A percentile compares a stretch with the other conserved stretches of the same genome.
Conservation (phyloP, 2,329 filamentous ascomycete genomes). For the Colletotrichum sp. region DNA sequence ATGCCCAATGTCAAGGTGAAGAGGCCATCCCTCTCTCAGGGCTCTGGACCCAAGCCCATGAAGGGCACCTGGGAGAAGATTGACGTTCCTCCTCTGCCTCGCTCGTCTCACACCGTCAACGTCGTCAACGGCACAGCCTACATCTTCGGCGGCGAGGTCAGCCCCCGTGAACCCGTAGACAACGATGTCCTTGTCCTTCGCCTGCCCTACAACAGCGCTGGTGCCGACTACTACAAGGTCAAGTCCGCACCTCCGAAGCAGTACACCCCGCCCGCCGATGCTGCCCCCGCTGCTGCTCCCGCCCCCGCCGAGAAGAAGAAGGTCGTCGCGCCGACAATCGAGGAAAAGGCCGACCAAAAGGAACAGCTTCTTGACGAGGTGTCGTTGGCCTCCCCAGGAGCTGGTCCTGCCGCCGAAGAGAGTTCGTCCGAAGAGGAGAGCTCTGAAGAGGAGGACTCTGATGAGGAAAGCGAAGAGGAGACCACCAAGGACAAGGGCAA, state of each 20-base stretch:
- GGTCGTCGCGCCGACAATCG: constrained; percentile 21
- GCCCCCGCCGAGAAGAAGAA: constrained; percentile 10
- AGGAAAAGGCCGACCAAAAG: constrained; percentile 25
- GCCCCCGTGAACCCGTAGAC: constrained; percentile 70
- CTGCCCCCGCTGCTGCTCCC: constrained; percentile 15
- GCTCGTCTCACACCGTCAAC: constrained; percentile 77
- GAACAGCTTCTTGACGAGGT: constrained; percentile 48
- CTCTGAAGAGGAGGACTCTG: neutral
- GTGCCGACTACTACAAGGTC: constrained; percentile 65
- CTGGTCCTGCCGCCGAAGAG: constrained; percentile 26
- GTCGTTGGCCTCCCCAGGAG: constrained; percentile 38
- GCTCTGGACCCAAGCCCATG: constrained; percentile 35
- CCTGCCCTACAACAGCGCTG: constrained; percentile 61
- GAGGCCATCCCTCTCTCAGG: constrained; percentile 21
- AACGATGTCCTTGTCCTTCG: constrained; percentile 73
- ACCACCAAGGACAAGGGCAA: constrained; percentile 44
- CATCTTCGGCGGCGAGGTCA: constrained; percentile 80
- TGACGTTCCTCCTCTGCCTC: constrained; percentile 60
- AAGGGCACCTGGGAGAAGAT: constrained; percentile 68
- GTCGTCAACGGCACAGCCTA: constrained; percentile 61
- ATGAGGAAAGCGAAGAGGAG: neutral
- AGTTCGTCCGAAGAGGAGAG: neutral
- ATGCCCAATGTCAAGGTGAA: constrained; percentile 30
- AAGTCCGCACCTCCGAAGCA: constrained; percentile 48
- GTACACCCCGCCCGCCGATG: constrained; percentile 21